A percentile compares a stretch with the other conserved stretches of the same genome.
These are phyloP conservation scores for Calonectria henricotiae DNA, from an alignment of 2,329 filamentous ascomycete genomes.

Conservation along the genomic window DNA sequence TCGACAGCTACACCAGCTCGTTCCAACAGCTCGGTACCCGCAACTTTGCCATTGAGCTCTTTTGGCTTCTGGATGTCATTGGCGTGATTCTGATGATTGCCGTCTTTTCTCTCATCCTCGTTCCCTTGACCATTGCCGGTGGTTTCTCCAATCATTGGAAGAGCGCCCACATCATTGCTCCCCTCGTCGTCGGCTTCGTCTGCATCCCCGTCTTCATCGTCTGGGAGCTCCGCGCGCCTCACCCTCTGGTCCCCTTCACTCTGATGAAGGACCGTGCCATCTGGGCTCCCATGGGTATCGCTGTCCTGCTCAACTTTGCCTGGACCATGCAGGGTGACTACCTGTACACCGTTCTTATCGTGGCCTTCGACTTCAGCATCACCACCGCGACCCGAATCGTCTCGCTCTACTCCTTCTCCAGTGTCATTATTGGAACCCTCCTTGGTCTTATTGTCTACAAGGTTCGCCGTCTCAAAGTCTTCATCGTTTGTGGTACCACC, in stretches of 20 bases:
- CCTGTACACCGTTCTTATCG: conserved; percentile 75
- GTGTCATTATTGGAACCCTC: conserved; percentile 72
- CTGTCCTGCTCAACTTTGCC: conserved; percentile 69
- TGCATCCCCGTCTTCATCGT: conserved; percentile 69
- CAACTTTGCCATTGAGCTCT: conserved; percentile 60
- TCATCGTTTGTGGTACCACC: conserved; percentile 74
- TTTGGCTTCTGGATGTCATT: conserved; percentile 65
- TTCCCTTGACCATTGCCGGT: conserved; percentile 65
- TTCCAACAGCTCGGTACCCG: conserved; percentile 55
- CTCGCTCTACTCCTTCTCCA: conserved; percentile 72
- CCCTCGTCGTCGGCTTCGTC: conserved; percentile 64
- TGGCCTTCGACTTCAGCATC: conserved; percentile 74
- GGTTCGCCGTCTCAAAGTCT: conserved; percentile 74
- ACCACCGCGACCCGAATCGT: conserved; percentile 72
- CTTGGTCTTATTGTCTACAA: conserved; percentile 72
- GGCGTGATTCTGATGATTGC: conserved; percentile 66
- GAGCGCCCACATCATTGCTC: conserved; percentile 60
- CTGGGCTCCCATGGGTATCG: conserved; percentile 76
- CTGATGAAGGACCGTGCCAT: conserved; percentile 76
- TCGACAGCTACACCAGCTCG: conserved; percentile 58
- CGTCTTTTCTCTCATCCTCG: conserved; percentile 64
- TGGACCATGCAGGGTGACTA: conserved; percentile 78
- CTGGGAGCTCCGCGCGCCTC: conserved; percentile 66
- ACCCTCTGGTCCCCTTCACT: conserved; percentile 73
- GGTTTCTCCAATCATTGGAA: conserved; percentile 61